Conservation (phyloP, 225 moss, liverwort and hornwort genomes). For the Bryum argenteum region DNA sequence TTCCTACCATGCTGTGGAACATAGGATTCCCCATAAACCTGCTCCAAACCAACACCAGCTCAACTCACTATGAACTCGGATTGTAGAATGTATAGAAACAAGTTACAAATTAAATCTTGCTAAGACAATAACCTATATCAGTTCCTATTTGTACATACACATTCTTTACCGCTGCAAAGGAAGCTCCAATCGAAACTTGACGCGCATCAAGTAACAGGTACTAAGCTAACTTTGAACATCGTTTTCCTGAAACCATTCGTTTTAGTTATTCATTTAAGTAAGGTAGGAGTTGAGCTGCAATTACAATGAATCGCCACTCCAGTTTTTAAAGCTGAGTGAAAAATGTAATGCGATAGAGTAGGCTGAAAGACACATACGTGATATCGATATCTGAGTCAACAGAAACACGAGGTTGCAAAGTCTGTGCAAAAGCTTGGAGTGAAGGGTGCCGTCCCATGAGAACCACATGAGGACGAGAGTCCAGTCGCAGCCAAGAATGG, state of each 20-base stretch:
- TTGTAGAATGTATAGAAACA: constrained; percentile 4
- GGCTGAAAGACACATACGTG: constrained; percentile 51
- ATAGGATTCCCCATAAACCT: constrained; percentile 88
- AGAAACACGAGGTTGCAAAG: constrained; percentile 55
- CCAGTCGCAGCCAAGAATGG: constrained; percentile 78
- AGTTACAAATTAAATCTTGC: background rate
- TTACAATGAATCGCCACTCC: background rate
- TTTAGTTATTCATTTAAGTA: background rate
- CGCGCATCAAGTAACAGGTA: background rate
- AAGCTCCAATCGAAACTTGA: background rate
- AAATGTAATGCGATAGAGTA: background rate
- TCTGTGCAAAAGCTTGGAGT: constrained; percentile 57
- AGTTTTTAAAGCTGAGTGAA: background rate
- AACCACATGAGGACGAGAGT: constrained; percentile 65
- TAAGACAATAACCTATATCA: background rate
- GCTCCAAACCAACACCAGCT: constrained; percentile 31
- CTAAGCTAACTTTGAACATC: background rate
- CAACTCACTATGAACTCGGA: constrained; percentile 6
- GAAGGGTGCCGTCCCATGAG: constrained; percentile 77
- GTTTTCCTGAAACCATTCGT: background rate
- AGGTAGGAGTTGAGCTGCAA: background rate
- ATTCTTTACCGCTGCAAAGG: background rate
- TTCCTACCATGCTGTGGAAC: constrained; percentile 88
- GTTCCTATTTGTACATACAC: background rate
- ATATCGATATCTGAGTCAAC: constrained; percentile 75